phyloP scores from a whole-genome alignment of 768 basidiomycete genomes.

The Phanerodontia chrysosporium region DNA sequence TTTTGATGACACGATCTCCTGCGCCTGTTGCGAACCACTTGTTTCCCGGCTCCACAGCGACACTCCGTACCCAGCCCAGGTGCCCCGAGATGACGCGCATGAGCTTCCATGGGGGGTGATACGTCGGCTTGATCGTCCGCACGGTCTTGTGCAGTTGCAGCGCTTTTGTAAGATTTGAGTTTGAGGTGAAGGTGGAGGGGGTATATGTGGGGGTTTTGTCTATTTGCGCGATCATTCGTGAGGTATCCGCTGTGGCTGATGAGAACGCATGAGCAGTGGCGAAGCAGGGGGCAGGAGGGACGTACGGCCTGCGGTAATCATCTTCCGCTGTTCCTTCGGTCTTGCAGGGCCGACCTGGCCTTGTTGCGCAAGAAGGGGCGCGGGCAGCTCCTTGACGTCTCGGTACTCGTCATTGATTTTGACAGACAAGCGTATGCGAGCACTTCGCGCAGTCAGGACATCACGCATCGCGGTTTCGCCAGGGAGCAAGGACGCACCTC shows the following conservation, averaged over 20 bases:
- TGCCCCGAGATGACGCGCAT: slow-evolving; percentile 96
- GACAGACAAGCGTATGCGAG: slow-evolving; percentile 69
- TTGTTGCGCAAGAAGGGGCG: slow-evolving; percentile 77
- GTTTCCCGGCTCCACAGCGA: slow-evolving; percentile 97
- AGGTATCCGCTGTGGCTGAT: slow-evolving; percentile 45
- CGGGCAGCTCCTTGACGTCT: slow-evolving; percentile 80
- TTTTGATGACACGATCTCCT: slow-evolving; percentile 96
- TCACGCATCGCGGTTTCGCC: neutral
- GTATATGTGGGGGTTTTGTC: slow-evolving; percentile 67
- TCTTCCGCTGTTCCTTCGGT: slow-evolving; percentile 59
- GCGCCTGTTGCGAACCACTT: slow-evolving; percentile 98
- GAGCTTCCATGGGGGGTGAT: slow-evolving; percentile 96
- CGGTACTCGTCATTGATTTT: slow-evolving; percentile 91
- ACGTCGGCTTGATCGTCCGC: slow-evolving; percentile 90
- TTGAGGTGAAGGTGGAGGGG: slow-evolving; percentile 67
- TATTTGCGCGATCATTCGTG: slow-evolving; percentile 64
- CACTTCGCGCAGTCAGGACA: slow-evolving; percentile 33
- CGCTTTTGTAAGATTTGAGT: slow-evolving; percentile 75
- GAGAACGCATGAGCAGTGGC: slow-evolving; percentile 13
- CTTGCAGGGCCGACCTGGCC: slow-evolving; percentile 76
- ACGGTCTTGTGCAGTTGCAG: slow-evolving; percentile 91
- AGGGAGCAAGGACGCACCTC: slow-evolving; percentile 42
- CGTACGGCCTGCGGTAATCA: slow-evolving; percentile 71
- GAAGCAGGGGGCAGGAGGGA: slow-evolving; percentile 8
- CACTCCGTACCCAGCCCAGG: slow-evolving; percentile 94